Percentiles rank a stretch among this genome's conserved stretches.
These are phyloP conservation scores for Ophiosphaerella herpotricha DNA, from an alignment of 2,329 filamentous ascomycete genomes.

Conservation along the genomic window DNA sequence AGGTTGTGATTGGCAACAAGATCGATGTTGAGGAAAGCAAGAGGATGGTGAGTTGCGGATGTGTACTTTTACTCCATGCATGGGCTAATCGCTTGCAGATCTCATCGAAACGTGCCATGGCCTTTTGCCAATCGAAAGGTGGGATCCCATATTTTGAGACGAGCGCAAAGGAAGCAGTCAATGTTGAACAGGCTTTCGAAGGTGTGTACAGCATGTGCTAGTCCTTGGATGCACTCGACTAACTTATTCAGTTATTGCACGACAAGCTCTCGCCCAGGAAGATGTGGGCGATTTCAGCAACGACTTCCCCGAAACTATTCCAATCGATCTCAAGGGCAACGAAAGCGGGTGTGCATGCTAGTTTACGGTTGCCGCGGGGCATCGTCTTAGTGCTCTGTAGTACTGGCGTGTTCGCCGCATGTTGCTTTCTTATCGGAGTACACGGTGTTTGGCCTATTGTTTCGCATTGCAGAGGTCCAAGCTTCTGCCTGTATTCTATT, in stretches of 20 bases:
- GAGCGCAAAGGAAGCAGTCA: constrained; percentile 97
- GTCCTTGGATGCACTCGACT: not conserved
- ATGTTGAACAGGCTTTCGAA: constrained; percentile 86
- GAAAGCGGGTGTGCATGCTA: constrained; percentile 91
- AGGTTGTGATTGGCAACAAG: constrained; percentile 98
- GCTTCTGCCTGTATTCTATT: constrained; percentile 19
- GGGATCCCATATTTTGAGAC: constrained; percentile 99
- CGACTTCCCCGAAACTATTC: constrained; percentile 97
- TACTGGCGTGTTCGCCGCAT: not conserved
- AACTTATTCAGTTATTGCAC: constrained; percentile 77
- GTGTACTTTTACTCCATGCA: not conserved
- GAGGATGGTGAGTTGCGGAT: constrained; percentile 68
- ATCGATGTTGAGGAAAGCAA: constrained; percentile 98
- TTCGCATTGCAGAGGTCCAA: constrained; percentile 12
- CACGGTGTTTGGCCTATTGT: constrained; percentile 36
- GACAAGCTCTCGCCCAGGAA: constrained; percentile 93
- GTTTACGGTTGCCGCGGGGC: constrained; percentile 10
- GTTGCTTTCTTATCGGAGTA: constrained; percentile 15
- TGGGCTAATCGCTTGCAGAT: constrained; percentile 60
- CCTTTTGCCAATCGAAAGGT: constrained; percentile 96
- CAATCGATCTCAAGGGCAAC: constrained; percentile 94
- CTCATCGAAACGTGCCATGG: constrained; percentile 92
- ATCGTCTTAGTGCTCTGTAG: constrained; percentile 1
- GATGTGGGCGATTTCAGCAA: constrained; percentile 97
- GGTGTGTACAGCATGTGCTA: constrained; percentile 46